Evolutionary conservation across 2,329 filamentous ascomycete species (phyloP), one percentile per base, ranked within the genome.

Genomic region (Corynespora cassiicola): DNA sequence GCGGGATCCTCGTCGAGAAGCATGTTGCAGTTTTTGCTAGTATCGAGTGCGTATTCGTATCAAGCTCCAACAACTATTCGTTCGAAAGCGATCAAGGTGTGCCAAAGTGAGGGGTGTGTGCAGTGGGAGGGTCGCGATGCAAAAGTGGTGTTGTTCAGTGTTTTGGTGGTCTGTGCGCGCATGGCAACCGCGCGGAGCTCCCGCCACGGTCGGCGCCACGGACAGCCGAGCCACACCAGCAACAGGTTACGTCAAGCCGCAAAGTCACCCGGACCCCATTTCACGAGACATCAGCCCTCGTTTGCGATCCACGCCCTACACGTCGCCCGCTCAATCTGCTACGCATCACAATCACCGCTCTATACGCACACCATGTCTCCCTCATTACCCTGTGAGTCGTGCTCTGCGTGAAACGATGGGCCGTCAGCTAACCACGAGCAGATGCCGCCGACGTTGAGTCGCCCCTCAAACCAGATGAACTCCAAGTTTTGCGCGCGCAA

Each of bases 391-490:
- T 68, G 63, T 68, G 35, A 50, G 63, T 61, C 15, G 24, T 10
- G 7, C 23, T 14, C 14, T 19, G 14, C 16, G 31, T 18, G 23
- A 27, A n/a, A 28, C 5, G 12, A 15, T 22, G 21, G 24, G 22
- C 7, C 15, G n/a, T 31, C 36, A 26, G 47, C 61, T 62, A 45
- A 71, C 53, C 37, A 27, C 22, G 11, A 40, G 23, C 73, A 97
- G 94, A 97, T 78, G 94, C 94, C 63, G 90, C 95, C 56, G 94
- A 99, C 75, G 94, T 94, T 61, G 94, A 99, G 77, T 96, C 90
- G 66, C 88, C 94, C 54, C 81, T 99, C 49, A 95, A 94, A 73
- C 84, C 89, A 39, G 87, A 89, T 33, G 94, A 99, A 73, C 86
- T 99, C 45, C 85, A 91, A 69, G 94, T 97, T 48, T 80, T 99